These are phyloP conservation scores for Lepiota subincarnata DNA, from an alignment of 768 basidiomycete genomes.

Conservation along the genomic window DNA sequence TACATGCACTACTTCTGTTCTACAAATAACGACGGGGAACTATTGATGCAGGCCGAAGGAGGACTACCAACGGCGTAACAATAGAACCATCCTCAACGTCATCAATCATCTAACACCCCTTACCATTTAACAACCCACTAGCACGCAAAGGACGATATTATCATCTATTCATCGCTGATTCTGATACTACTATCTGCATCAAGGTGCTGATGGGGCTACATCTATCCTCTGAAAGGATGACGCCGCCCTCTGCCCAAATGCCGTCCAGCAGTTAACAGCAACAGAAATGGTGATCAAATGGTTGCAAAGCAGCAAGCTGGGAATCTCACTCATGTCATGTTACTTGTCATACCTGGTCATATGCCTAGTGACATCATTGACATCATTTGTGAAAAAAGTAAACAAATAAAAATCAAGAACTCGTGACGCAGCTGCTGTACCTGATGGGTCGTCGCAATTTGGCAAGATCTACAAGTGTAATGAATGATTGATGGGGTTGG, in stretches of 20 bases:
- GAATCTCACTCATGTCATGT: background rate
- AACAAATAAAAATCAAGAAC: no score
- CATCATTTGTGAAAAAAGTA: no score
- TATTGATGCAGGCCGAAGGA: slow-evolving; percentile 31
- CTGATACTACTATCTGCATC: background rate
- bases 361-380: no score
- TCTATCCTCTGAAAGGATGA: background rate
- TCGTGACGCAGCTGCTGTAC: no score
- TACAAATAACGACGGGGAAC: slow-evolving; percentile 36
- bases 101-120: background rate
- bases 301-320: background rate
- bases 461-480: background rate
- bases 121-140: background rate
- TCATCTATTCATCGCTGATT: background rate
- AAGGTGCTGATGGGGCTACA: slow-evolving; percentile 2
- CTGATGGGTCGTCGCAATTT: background rate
- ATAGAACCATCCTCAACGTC: background rate
- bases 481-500: background rate
- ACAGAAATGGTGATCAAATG: background rate
- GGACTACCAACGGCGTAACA: slow-evolving; percentile 43
- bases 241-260: background rate
- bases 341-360: no score
- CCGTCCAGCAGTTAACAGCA: background rate
- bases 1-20: slow-evolving; percentile 37
- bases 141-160: background rate